These are phyloP conservation scores for Colletotrichum sansevieriae DNA, from an alignment of 2,329 filamentous ascomycete species.

Conservation along the genomic window DNA sequence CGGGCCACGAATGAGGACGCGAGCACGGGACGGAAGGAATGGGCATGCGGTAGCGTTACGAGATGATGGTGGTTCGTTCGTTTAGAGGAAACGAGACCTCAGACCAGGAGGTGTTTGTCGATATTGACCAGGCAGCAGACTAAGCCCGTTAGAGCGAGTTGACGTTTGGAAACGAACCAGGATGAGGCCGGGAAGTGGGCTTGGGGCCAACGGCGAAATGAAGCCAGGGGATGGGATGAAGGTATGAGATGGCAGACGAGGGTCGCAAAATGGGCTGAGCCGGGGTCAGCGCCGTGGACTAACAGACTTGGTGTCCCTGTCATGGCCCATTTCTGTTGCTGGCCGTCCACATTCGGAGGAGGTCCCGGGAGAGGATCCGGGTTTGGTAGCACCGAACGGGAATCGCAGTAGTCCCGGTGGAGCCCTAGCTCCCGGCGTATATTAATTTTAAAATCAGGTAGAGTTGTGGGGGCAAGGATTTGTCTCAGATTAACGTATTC, in stretches of 20 bases:
- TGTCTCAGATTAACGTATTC: conserved; percentile 36
- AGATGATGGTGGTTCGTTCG: conserved; percentile 24
- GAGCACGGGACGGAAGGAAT: background rate
- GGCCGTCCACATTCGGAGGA: conserved; percentile 28
- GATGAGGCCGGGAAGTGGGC: background rate
- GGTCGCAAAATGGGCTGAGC: conserved; percentile 13
- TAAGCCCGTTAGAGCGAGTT: conserved; percentile 21
- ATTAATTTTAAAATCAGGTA: conserved; percentile 36
- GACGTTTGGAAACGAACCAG: conserved; percentile 32
- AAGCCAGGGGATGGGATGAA: conserved; percentile 23
- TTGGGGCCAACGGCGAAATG: conserved; percentile 22
- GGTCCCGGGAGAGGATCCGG: conserved; percentile 13
- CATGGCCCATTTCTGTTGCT: conserved; percentile 16
- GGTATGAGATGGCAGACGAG: conserved; percentile 20
- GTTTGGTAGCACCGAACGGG: background rate
- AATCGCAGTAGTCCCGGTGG: conserved; percentile 15
- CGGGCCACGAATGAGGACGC: conserved; percentile 26
- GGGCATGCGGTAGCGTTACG: conserved; percentile 21
- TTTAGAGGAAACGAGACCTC: conserved; percentile 30
- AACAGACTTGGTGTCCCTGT: background rate
- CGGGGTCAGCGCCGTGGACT: conserved; percentile 2
- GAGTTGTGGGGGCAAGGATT: conserved; percentile 20
- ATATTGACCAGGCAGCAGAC: conserved; percentile 10
- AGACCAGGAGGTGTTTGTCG: conserved; percentile 23
- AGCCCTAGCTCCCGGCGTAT: conserved; percentile 18